These are phyloP conservation scores for Monilinia polystroma DNA, from an alignment of 2,329 filamentous ascomycete species.

Conservation along the genomic window DNA sequence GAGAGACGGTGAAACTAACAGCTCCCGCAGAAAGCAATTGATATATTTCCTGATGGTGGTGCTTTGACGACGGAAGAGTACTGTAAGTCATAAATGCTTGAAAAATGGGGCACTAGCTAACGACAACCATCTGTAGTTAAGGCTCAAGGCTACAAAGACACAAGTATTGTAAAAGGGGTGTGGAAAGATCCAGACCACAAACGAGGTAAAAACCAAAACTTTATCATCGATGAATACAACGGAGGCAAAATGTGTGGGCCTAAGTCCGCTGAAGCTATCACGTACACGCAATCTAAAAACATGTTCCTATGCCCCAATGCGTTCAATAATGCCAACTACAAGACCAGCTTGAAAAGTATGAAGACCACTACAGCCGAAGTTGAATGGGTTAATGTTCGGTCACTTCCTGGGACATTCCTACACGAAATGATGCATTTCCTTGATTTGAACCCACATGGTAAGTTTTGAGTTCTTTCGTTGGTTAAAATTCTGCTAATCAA, in stretches of 20 bases:
- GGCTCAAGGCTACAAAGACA: constrained; percentile 6
- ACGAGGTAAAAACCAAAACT: constrained; percentile 10
- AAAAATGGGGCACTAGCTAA: constrained; percentile 1
- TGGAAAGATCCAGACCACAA: constrained; percentile 19
- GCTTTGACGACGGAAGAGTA: constrained; percentile 10
- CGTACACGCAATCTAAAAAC: constrained; percentile 13
- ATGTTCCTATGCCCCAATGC: constrained; percentile 16
- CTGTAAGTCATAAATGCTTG: background rate
- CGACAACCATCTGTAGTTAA: background rate
- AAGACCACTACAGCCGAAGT: constrained; percentile 5
- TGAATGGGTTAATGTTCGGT: constrained; percentile 12
- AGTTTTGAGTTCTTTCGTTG: background rate
- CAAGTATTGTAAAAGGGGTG: constrained; percentile 5
- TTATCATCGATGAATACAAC: constrained; percentile 19
- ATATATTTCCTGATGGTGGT: constrained; percentile 13
- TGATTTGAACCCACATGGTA: constrained; percentile 18
- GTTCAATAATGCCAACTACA: constrained; percentile 12
- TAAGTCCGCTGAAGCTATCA: constrained; percentile 13
- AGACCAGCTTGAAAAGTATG: constrained; percentile 17
- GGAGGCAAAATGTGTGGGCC: constrained; percentile 14
- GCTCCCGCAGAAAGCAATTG: background rate
- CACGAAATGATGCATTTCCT: constrained; percentile 22
- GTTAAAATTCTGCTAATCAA: background rate
- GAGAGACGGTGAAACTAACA: background rate
- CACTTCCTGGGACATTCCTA: constrained; percentile 14